Conservation (phyloP, 768 basidiomycete genomes). For the Pisolithus marmoratus region DNA sequence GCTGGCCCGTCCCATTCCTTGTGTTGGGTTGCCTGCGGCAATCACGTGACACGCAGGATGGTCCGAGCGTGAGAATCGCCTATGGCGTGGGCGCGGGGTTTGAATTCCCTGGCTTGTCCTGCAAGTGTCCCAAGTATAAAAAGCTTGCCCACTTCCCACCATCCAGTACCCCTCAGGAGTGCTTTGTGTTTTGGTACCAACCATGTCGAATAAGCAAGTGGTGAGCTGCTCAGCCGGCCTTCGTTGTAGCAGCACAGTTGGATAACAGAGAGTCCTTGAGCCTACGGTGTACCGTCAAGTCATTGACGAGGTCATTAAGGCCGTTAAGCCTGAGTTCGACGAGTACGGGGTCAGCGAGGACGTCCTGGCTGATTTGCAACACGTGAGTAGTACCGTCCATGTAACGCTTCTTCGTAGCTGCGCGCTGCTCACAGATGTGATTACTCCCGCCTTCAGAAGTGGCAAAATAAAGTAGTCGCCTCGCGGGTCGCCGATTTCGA, state of each 20-base stretch:
- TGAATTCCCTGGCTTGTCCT: slow-evolving; percentile 35
- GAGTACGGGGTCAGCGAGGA: slow-evolving; percentile 93
- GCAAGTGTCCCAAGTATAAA: slow-evolving; percentile 35
- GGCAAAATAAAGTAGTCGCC: slow-evolving; percentile 92
- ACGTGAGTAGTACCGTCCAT: slow-evolving; percentile 49
- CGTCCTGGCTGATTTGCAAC: slow-evolving; percentile 81
- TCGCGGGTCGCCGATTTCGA: slow-evolving; percentile 95
- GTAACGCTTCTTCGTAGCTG: too few species aligned
- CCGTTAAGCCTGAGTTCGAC: slow-evolving; percentile 92
- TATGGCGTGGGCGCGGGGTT: slow-evolving; percentile 34
- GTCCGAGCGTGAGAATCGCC: slow-evolving; percentile 44
- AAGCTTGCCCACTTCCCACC: slow-evolving; percentile 30
- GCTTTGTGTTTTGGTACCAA: slow-evolving; percentile 21
- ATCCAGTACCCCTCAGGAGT: slow-evolving; percentile 29
- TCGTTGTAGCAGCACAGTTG: slow-evolving; percentile 48
- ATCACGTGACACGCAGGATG: slow-evolving; percentile 8
- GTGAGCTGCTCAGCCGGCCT: slow-evolving; percentile 76
- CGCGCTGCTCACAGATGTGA: neutral
- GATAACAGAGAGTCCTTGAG: slow-evolving; percentile 62
- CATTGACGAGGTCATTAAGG: slow-evolving; percentile 91
- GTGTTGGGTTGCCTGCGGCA: neutral
- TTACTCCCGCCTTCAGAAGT: slow-evolving; percentile 57
- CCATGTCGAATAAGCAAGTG: slow-evolving; percentile 98
- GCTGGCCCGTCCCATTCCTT: too few species aligned
- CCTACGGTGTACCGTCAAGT: slow-evolving; percentile 86